Percentiles rank a stretch among this genome's conserved stretches.
Evolutionary conservation across 73 alveolate genomes (phyloP).

Genomic region (Uronychia binucleata): DNA sequence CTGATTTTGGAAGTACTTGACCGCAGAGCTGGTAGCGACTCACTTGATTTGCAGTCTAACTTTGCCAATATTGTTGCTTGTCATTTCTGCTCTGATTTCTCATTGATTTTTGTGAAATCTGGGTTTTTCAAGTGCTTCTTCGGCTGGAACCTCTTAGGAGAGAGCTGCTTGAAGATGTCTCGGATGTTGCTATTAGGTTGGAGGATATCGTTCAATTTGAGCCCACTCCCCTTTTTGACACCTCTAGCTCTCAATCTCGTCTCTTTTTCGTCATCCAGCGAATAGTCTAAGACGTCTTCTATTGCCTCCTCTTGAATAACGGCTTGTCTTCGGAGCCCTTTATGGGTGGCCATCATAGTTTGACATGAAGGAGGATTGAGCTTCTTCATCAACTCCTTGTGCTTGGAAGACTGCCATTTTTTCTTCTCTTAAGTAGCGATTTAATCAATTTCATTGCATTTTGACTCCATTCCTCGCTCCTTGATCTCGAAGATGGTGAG

Average conservation of each 20-base stretch:
- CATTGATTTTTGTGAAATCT: not conserved
- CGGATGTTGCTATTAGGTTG: not conserved
- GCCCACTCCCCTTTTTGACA: not conserved
- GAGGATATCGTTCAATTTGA: not conserved
- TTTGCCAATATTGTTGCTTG: not conserved
- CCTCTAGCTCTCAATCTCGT: not conserved
- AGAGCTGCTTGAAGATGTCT: not conserved
- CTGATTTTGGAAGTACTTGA: not conserved
- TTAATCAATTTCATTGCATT: not conserved
- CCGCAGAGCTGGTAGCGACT: too few relatives aligned
- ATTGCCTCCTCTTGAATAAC: not conserved
- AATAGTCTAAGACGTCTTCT: not conserved
- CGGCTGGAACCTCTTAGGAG: not conserved
- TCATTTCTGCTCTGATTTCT: not conserved
- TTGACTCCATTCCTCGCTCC: not conserved
- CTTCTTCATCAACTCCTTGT: not conserved
- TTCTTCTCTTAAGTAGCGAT: not conserved
- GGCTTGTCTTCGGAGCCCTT: not conserved
- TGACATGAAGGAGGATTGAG: not conserved
- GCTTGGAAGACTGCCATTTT: not conserved
- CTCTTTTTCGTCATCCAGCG: not conserved
- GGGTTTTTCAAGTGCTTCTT: not conserved
- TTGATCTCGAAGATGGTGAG: not conserved
- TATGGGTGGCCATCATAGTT: not conserved
- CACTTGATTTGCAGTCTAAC: too few relatives aligned